Percentiles rank a stretch among this genome's conserved stretches.
Conservation (phyloP, 305 asterid species). For the Fraxinus sp. region DNA sequence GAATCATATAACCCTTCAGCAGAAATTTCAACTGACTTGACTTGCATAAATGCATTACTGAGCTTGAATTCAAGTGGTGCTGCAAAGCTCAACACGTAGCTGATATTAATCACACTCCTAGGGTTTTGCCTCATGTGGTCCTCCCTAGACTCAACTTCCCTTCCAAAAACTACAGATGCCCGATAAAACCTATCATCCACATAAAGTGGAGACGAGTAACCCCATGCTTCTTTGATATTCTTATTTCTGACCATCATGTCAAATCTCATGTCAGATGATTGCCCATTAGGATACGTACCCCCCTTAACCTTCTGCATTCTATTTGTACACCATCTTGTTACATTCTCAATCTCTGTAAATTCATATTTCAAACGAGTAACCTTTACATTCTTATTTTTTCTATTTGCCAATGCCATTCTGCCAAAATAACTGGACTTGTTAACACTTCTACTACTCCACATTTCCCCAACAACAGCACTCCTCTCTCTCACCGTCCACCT, state of each 20-base stretch:
- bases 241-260: slow-evolving; percentile 49
- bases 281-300: slow-evolving; percentile 55
- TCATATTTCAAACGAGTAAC: slow-evolving; percentile 48
- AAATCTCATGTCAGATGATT: slow-evolving; percentile 73
- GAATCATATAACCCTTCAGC: slow-evolving; percentile 79
- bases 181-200: slow-evolving; percentile 46
- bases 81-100: slow-evolving; percentile 55
- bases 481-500: slow-evolving; percentile 70
- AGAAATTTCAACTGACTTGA: slow-evolving; percentile 49
- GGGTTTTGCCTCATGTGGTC: slow-evolving; percentile 36
- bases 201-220: slow-evolving; percentile 64
- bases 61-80: slow-evolving; percentile 50
- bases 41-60: slow-evolving; percentile 36
- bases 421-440: slow-evolving; percentile 65
- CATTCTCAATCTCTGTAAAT: slow-evolving; percentile 57
- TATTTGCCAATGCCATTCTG: slow-evolving; percentile 43
- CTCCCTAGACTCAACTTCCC: slow-evolving; percentile 24
- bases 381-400: slow-evolving; percentile 32
- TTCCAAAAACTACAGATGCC: slow-evolving; percentile 22
- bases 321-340: slow-evolving; percentile 49
- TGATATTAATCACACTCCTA: slow-evolving; percentile 45
- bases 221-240: slow-evolving; percentile 50
- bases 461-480: slow-evolving; percentile 66
- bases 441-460: slow-evolving; percentile 67
- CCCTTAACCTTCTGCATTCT: slow-evolving; percentile 43